Base-by-base conservation (phyloP, 2,329 filamentous ascomycete genomes). In the Fusarium continuum region DNA sequence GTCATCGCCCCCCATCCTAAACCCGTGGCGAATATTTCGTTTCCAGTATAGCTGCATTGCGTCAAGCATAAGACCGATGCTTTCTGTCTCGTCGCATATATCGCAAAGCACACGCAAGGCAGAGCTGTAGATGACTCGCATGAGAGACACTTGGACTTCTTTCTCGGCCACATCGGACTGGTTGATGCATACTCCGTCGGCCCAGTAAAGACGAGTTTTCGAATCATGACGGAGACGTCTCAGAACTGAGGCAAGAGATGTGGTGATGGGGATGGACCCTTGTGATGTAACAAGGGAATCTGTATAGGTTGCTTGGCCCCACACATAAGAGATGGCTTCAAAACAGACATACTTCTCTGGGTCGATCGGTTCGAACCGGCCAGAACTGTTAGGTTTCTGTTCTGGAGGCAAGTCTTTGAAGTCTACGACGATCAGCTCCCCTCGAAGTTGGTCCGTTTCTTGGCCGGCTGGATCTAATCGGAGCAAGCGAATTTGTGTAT, bases 61-160 rank as follows among this genome's bases (percentile, higher is more conserved):
- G 2, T 44, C 47, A 4, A 60, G 41, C 0, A 44, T 4, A 3
- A n/a, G 19, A 2, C n/a, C 3, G 1, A 38, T 9, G 0, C 16
- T 13, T 8, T 47, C 36, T 1, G n/a, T 14, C 4, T 59, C 39
- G 4, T 60, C 40, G 0, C 36, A 10, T 1, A 61, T 11, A 4
- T 61, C 55, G 19, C 57, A 61, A 2, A 59, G 10, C 2, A 61
- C 55, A 3, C 41, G 34, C 0, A 54, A 16, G 1, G 57, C 57
- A 8, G 57, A 61, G 14, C 47, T 32, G 4, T 60, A 61, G 2
- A 61, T 54, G 13, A 22, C 16, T 4, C 41, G 55, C 57, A 61
- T 61, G 0, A 61, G 31, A 26, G 55, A 26, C 1, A 61, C 41
- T 13, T 61, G 57, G 0, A 40, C n/a, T 9, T 47, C 55, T 0